Evolutionary conservation across 331 rosid genomes (phyloP), one percentile per base, ranked within the genome.

Genomic region (Quercus lobata): DNA sequence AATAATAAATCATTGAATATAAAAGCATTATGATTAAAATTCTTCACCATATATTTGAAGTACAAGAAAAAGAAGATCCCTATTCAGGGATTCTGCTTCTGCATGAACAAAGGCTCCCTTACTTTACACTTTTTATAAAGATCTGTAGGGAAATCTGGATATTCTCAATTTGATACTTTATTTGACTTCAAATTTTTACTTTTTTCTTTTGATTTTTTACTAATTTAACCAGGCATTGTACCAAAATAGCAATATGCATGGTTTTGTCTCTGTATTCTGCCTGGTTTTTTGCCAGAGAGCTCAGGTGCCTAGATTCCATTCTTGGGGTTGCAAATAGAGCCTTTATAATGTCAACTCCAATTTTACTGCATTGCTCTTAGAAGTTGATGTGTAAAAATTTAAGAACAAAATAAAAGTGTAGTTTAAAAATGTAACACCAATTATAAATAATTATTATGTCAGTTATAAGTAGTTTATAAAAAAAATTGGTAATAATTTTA

Each of bases 1-100:
- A 8, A 2, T 8, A 8, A 8, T 41, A 41, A 41, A 41, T 41
- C 9, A 2, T 41, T 41, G 46, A 41, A 41, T 41, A 41, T 8
- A 8, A 41, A 41, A 78, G 30, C 78, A 78, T 25, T 74, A 84
- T 88, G 85, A 86, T 86, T 83, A 62, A 66, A 21, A 35, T 70
- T 52, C 57, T 71, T 52, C 55, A 69, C 21, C 57, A 46, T 58
- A 30, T 61, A 41, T 10, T 65, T 49, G 46, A 4, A 69, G 76
- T 55, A 80, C 41, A 75, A 35, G 16, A 76, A 78, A 82, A 78
- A 69, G 80, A 73, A 52, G 78, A 75, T 37, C 83, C 80, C 30
- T 76, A 58, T 49, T 57, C 76, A 83, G 74, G 56, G 74, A 74
- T 57, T 27, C 57, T 71, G 79, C 80, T 46, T 44, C 49, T 71